A percentile compares a stretch with the other conserved stretches of the same genome.
These are phyloP conservation scores for Trypanosoma theileri DNA, from an alignment of 208 protist species.

Conservation along the genomic window DNA sequence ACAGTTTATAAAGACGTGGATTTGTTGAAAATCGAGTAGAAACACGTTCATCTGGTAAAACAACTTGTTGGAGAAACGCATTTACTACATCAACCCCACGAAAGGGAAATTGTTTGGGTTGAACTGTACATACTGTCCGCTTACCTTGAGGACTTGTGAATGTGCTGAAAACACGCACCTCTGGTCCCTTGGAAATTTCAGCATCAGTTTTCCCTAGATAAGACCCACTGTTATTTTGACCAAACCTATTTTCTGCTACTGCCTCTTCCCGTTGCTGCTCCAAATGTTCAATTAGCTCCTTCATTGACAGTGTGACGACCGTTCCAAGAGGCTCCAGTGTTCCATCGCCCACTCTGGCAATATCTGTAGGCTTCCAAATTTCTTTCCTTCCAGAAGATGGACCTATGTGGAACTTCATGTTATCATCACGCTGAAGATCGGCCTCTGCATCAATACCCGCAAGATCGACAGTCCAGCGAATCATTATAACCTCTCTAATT, in stretches of 20 bases:
- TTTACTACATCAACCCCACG: constrained; percentile 79
- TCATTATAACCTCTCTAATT: constrained; percentile 43
- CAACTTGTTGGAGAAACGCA: constrained; percentile 63
- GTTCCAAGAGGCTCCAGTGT: constrained; percentile 39
- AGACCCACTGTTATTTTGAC: neutral
- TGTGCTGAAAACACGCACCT: constrained; percentile 77
- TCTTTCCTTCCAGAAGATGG: constrained; percentile 26
- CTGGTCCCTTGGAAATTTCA: constrained; percentile 25
- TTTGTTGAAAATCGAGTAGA: constrained; percentile 70
- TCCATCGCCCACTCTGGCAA: constrained; percentile 2
- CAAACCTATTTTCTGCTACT: constrained; percentile 12
- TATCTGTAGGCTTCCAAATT: constrained; percentile 16
- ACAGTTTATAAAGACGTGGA: constrained; percentile 79
- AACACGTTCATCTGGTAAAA: constrained; percentile 55
- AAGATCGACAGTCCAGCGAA: constrained; percentile 81
- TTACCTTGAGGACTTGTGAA: constrained; percentile 69
- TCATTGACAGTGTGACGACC: constrained; percentile 46
- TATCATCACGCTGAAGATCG: constrained; percentile 62
- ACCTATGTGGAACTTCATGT: constrained; percentile 35
- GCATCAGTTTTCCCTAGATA: constrained; percentile 11
- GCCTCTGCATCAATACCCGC: constrained; percentile 74
- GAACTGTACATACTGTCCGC: constrained; percentile 48
- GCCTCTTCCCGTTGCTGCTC: constrained; percentile 24
- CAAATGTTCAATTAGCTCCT: constrained; percentile 43
- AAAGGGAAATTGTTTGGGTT: constrained; percentile 49